Conservation (phyloP, 2,329 filamentous ascomycete genomes). For the Coniochaeta hoffmannii region DNA sequence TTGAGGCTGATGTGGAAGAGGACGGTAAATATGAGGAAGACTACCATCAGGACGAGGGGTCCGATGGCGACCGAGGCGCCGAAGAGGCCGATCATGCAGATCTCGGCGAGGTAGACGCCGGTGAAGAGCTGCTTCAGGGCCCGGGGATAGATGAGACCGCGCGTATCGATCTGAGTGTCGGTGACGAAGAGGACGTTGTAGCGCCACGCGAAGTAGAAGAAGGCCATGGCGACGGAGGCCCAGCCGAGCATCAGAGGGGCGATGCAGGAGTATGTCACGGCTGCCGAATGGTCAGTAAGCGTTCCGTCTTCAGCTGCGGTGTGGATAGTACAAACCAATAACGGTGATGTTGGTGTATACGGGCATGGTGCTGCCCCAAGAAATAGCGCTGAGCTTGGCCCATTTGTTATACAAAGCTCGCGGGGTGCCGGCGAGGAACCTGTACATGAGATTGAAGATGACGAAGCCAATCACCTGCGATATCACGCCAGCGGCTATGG, state of each 20-base stretch:
- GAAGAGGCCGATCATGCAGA: slow-evolving; percentile 82
- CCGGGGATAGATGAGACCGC: slow-evolving; percentile 80
- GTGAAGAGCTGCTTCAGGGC: slow-evolving; percentile 79
- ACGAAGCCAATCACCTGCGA: slow-evolving; percentile 66
- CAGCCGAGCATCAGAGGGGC: slow-evolving; percentile 80
- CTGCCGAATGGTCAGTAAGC: slow-evolving; percentile 30
- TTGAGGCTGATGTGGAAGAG: slow-evolving; percentile 71
- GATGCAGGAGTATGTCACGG: slow-evolving; percentile 79
- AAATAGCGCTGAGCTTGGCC: slow-evolving; percentile 63
- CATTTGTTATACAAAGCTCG: slow-evolving; percentile 74
- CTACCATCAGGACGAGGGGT: slow-evolving; percentile 67
- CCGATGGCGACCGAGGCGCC: slow-evolving; percentile 59
- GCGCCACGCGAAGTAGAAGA: slow-evolving; percentile 82
- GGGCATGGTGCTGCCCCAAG: slow-evolving; percentile 79
- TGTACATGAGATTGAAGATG: slow-evolving; percentile 67
- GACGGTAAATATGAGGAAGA: slow-evolving; percentile 66
- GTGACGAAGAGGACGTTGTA: slow-evolving; percentile 89
- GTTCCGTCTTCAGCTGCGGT: neutral
- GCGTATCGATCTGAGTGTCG: slow-evolving; percentile 75
- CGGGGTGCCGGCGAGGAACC: slow-evolving; percentile 68
- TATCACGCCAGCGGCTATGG: slow-evolving; percentile 66
- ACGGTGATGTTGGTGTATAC: slow-evolving; percentile 75
- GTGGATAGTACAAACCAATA: slow-evolving; percentile 56
- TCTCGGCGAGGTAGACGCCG: slow-evolving; percentile 74
- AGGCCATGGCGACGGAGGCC: slow-evolving; percentile 65